These are phyloP conservation scores for Ophiostoma angusticollis DNA, from an alignment of 2,329 filamentous ascomycete species.

Conservation along the genomic window DNA sequence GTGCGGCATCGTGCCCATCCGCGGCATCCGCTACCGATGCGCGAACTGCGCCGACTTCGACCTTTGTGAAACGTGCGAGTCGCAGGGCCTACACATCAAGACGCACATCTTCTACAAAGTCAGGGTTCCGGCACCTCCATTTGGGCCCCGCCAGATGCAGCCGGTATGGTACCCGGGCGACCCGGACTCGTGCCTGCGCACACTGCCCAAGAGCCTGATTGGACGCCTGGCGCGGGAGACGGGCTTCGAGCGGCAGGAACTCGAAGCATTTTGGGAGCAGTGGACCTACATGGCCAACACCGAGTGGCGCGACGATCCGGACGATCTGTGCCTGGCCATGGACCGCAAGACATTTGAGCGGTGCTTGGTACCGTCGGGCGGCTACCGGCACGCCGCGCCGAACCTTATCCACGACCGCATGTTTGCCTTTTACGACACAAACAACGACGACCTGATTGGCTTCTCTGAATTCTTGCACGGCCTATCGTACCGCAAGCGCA, in stretches of 20 bases:
- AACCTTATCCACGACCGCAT: slow-evolving; percentile 93
- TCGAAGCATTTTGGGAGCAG: slow-evolving; percentile 93
- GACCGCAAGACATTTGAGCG: slow-evolving; percentile 87
- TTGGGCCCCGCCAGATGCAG: slow-evolving; percentile 68
- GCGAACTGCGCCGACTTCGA: slow-evolving; percentile 93
- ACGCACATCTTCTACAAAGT: slow-evolving; percentile 98
- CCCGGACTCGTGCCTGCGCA: slow-evolving; percentile 55
- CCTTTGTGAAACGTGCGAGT: slow-evolving; percentile 86
- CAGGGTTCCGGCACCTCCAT: slow-evolving; percentile 72
- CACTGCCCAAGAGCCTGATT: slow-evolving; percentile 54
- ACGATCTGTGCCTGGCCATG: slow-evolving; percentile 67
- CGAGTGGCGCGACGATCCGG: slow-evolving; percentile 70
- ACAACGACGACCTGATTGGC: slow-evolving; percentile 76
- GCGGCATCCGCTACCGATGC: slow-evolving; percentile 85
- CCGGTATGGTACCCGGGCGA: slow-evolving; percentile 83
- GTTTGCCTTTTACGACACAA: slow-evolving; percentile 92
- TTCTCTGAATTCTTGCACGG: slow-evolving; percentile 87
- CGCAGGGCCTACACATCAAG: slow-evolving; percentile 63
- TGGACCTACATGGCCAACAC: slow-evolving; percentile 88
- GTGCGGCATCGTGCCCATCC: slow-evolving; percentile 78
- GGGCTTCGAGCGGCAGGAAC: slow-evolving; percentile 69
- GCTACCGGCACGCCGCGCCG: slow-evolving; percentile 61
- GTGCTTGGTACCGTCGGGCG: slow-evolving; percentile 75
- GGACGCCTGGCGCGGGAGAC: slow-evolving; percentile 58
- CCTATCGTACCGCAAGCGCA: slow-evolving; percentile 50